Evolutionary conservation across 768 basidiomycete species (phyloP), one percentile per base, ranked within the genome.

Genomic region (Russula olivacea): DNA sequence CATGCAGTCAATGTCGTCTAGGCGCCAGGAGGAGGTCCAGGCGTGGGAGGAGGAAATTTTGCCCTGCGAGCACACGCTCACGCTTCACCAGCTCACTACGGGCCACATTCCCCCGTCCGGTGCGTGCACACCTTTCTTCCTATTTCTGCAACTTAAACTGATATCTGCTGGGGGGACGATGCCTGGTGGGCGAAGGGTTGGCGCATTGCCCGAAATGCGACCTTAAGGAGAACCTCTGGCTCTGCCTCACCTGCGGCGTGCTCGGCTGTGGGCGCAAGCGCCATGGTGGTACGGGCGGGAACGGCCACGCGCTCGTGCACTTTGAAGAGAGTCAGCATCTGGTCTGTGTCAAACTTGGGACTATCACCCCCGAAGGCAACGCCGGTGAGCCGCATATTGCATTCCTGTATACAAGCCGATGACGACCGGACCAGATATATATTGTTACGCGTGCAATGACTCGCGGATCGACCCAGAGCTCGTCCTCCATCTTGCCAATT

Each of bases 11-110:
- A 77, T 92, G 68, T 93, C 93, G 0, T 95, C 93, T 2, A 89
- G 92, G 0, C 90, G 93, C 53, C 89, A 96, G 71, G 92, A 89
- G 0, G 94, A 98, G 70, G 89, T 99, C 53, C 89, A 97, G 74
- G 89, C 97, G 7, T 99, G 97, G 97, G 93, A 98, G 72, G 95
- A 98, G 73, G 96, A 98, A 68, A 87, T 97, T 47, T 70, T 78
- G 0, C 75, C 92, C 8, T 99, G 97, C 79, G 87, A 92, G 70
- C 97, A 99, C 66, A 81, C 85, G 9, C 72, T 82, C 12, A 78
- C 79, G 12, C 73, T 89, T 4, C 72, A 81, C 40, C 87, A 87
- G 66, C 71, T 69, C 0, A 70, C 75, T 5, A 77, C 77, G 3
- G 80, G 77, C 12, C 74, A 74, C 12, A 86, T 86, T 23, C 73